A percentile compares a stretch with the other conserved stretches of the same genome.
Evolutionary conservation across 2,329 filamentous ascomycete genomes (phyloP).

Genomic region (Cladosporium sp.): DNA sequence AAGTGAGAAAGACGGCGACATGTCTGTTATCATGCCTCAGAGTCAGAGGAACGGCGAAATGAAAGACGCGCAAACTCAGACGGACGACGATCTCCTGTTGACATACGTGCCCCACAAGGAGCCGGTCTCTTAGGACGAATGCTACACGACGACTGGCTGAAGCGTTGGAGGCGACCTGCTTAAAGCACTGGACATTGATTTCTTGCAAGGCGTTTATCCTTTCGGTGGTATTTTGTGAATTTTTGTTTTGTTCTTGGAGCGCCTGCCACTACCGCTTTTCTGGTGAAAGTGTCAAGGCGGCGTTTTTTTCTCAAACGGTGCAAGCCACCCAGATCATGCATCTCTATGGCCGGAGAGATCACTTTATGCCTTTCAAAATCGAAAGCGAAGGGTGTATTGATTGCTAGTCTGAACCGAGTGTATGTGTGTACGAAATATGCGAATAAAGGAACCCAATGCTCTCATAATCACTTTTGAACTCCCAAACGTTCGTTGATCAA

Average conservation of each 20-base stretch:
- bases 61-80: constrained; percentile 36
- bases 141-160: background rate
- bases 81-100: constrained; percentile 23
- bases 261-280: constrained; percentile 10
- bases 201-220: constrained; percentile 16
- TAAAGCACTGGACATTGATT: background rate
- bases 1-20: constrained; percentile 10
- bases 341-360: background rate
- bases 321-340: constrained; percentile 4
- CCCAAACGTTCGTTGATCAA: background rate
- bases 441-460: background rate
- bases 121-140: constrained; percentile 11
- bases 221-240: constrained; percentile 10
- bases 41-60: constrained; percentile 22
- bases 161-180: constrained; percentile 3
- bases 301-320: background rate
- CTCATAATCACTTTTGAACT: background rate
- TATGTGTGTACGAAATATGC: constrained; percentile 2
- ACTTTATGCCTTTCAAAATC: background rate
- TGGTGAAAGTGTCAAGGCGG: constrained; percentile 1
- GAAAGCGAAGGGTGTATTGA: background rate
- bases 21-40: constrained; percentile 13
- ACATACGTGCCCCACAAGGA: constrained; percentile 6
- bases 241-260: constrained; percentile 8
- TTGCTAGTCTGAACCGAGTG: background rate